Conservation (phyloP, 805 yeast species). For the Wickerhamomyces queroliae region DNA sequence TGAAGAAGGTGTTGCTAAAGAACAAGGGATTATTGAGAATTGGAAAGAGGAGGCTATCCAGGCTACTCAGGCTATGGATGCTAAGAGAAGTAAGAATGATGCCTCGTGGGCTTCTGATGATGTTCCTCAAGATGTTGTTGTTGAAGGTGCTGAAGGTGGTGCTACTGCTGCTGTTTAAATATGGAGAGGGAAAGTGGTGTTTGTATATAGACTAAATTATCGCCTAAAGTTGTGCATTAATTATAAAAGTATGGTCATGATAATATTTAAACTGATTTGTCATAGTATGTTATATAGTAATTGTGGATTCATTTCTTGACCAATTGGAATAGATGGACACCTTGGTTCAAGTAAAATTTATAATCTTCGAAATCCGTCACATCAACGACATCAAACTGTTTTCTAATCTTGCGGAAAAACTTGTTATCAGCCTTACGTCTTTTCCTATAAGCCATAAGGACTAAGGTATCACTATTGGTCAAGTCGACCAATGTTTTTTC, state of each 20-base stretch:
- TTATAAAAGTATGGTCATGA: too few species aligned
- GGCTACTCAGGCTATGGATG: conserved; percentile 35
- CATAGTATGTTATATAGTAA: too few species aligned
- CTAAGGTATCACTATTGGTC: conserved; percentile 30
- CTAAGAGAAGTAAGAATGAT: conserved; percentile 12
- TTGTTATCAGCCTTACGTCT: conserved; percentile 39
- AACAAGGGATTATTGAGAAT: conserved; percentile 60
- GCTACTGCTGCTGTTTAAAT: too few species aligned
- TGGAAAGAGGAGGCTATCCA: conserved; percentile 73
- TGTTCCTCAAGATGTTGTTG: too few species aligned
- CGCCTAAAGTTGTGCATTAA: too few species aligned
- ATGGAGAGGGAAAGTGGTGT: too few species aligned
- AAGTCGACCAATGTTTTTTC: conserved; percentile 43
- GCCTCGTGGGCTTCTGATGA: conserved; percentile 1
- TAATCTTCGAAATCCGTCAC: conserved; percentile 29
- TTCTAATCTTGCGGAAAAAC: conserved; percentile 27
- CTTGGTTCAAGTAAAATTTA: conserved; percentile 30
- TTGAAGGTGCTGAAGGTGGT: too few species aligned
- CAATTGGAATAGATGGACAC: conserved; percentile 36
- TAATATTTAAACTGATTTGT: too few species aligned
- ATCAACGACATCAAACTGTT: conserved; percentile 25
- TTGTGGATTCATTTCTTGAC: conserved; percentile 5
- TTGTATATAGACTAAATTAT: too few species aligned
- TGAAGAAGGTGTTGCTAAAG: conserved; percentile 64
- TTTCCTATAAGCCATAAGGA: conserved; percentile 48